These are phyloP conservation scores for Colletotrichum eremochloae DNA, from an alignment of 2,329 filamentous ascomycete species.

Conservation along the genomic window DNA sequence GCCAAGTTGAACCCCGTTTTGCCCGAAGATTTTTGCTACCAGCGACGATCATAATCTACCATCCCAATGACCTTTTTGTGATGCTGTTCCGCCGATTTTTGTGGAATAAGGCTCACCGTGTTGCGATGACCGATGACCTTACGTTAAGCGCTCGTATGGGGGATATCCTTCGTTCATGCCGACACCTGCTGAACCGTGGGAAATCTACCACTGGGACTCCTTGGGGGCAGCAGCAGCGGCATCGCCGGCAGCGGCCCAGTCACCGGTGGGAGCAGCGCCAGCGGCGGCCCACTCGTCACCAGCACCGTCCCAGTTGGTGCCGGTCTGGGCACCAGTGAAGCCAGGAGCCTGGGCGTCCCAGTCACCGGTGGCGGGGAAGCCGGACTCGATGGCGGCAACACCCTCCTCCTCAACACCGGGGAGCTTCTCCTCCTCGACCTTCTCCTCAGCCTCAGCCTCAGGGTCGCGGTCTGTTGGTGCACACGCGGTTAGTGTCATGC, in stretches of 20 bases:
- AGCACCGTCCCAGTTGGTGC: slow-evolving; percentile 71
- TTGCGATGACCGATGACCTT: slow-evolving; percentile 32
- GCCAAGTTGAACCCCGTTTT: slow-evolving; percentile 67
- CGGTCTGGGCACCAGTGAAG: slow-evolving; percentile 72
- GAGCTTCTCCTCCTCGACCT: slow-evolving; percentile 92
- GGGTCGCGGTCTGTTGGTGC: slow-evolving; percentile 85
- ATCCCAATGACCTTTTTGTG: slow-evolving; percentile 42
- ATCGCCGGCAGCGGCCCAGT: slow-evolving; percentile 66
- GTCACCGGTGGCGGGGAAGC: slow-evolving; percentile 80
- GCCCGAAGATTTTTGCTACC: slow-evolving; percentile 39
- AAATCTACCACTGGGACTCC: slow-evolving; percentile 66
- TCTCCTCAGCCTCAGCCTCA: slow-evolving; percentile 99
- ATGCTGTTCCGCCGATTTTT: slow-evolving; percentile 43
- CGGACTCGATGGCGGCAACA: slow-evolving; percentile 81
- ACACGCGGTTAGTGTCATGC: slow-evolving; percentile 19
- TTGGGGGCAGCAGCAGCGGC: slow-evolving; percentile 63
- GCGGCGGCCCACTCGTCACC: slow-evolving; percentile 76
- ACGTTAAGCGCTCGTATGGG: slow-evolving; percentile 23
- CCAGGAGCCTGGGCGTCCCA: slow-evolving; percentile 87
- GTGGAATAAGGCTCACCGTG: slow-evolving; percentile 36
- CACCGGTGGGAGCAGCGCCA: slow-evolving; percentile 67
- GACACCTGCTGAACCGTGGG: slow-evolving; percentile 19
- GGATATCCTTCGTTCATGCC: slow-evolving; percentile 33
- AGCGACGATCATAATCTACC: slow-evolving; percentile 45
- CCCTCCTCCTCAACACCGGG: slow-evolving; percentile 88